phyloP scores from a whole-genome alignment of 176 grass and related monocot genomes.

The Carex littledalei region DNA sequence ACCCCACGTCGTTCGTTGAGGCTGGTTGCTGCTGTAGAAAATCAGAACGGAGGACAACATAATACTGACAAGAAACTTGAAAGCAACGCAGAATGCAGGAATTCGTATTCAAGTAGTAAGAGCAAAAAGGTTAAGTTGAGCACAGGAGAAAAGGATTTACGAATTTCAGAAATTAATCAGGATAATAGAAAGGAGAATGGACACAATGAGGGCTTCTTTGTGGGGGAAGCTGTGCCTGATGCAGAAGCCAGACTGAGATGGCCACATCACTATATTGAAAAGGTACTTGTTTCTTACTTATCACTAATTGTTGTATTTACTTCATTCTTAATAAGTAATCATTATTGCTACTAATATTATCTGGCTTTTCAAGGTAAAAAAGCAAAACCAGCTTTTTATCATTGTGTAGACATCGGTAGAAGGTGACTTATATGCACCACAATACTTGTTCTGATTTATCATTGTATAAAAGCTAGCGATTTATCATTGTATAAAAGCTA shows the following conservation, averaged over 20 bases:
- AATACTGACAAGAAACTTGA: not conserved
- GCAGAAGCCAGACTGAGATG: conserved; percentile 67
- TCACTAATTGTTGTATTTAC: not conserved
- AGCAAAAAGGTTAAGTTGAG: conserved; percentile 2
- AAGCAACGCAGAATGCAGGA: not conserved
- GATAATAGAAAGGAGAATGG: not conserved
- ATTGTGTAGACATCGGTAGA: not conserved
- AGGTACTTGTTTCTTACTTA: conserved; percentile 25
- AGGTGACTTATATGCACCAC: not conserved
- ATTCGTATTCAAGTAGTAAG: not conserved
- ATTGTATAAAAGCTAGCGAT: too few relatives aligned
- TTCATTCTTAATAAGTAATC: not conserved
- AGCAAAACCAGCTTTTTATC: not conserved
- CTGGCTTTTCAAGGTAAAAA: not conserved
- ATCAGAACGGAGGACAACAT: not conserved
- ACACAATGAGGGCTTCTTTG: conserved; percentile 42
- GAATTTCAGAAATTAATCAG: not conserved
- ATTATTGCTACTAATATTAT: not conserved
- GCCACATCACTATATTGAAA: conserved; percentile 57
- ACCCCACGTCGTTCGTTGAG: not conserved
- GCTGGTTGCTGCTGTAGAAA: not conserved
- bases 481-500: too few relatives aligned
- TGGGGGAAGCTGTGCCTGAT: conserved; percentile 41
- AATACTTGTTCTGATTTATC: too few relatives aligned
- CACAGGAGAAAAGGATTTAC: not conserved